Base-by-base conservation (phyloP, 1,139 yeast genomes). In the Debaryomycetaceae sp. region DNA sequence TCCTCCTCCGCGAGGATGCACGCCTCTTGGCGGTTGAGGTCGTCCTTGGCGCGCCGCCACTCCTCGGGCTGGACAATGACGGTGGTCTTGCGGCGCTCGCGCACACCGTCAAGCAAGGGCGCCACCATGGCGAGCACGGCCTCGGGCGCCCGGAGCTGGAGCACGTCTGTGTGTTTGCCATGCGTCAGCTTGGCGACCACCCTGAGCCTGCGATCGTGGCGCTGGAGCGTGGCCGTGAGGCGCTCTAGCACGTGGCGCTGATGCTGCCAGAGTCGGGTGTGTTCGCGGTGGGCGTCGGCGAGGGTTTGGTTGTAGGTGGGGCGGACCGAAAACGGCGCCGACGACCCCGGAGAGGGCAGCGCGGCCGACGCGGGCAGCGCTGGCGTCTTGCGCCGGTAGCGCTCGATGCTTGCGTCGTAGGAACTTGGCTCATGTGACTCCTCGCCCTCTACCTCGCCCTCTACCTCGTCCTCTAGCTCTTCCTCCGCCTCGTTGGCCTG, bases 1-100 rank as follows among this genome's bases (percentile, higher is more conserved):
- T 50, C 51, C 46, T 83, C 91, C 28, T 64, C 64, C 1, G 26
- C 39, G n/a, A 41, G 45, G 8, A 67, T 65, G 5, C 40, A 40
- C 3, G 53, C 55, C 4, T 46, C 39, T 17, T 51, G 44, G 3
- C 49, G 50, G n/a, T 46, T 51, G 4, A 61, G 45, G 9, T 40
- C 36, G 5, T 46, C 40, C 34, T 64, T 68, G 3, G 65, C 26
- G 2, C 41, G 36, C 6, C 50, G 44, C 72, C 73, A 66, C 9
- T 48, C 49, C 1, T 34, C 30, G 0, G 72, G 58, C 30, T 58
- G 60, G 31, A 53, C 47, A 2, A 64, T 34, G 3, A 65, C 29
- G 4, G 61, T 44, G 3, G 49, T 50, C 32, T 59, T 61, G 20
- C 57, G 45, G 28, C 48, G 51, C 26, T 61, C 65, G 8, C 51